Base-by-base conservation (phyloP, 2,329 filamentous ascomycete species). In the Aspergillus uvarum region DNA sequence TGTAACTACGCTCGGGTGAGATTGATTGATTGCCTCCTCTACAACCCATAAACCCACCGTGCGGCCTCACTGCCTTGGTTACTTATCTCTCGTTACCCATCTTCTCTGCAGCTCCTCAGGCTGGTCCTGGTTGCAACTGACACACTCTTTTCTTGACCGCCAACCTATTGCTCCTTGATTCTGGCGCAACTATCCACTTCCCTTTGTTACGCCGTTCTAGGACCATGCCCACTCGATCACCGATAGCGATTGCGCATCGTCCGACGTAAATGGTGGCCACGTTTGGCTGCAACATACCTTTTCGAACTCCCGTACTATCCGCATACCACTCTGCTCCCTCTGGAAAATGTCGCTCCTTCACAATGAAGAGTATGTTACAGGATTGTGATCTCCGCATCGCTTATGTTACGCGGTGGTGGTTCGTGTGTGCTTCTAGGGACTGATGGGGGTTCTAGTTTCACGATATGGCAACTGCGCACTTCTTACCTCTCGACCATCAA, bases 391-490 rank as follows among this genome's bases (percentile, higher is more conserved):
- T 21, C 42, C 47, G 26, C 53, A 47, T 48, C 52, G 51, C 54
- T 51, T 47, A 24, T 42, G 53, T 14, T 35, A 31, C 26, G 47
- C 26, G 50, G 54, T 51, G 22, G 50, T n/a, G 56, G 47, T 35
- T 29, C 11, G 32, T n/a, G 22, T 31, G n/a, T 47, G 32, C n/a
- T 4, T 12, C 5, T 31, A 48, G 51, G 47, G 21, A 64, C 60
- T 68, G 60, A 70, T 50, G 26, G 3, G 10, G 38, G 19, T 32
- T 58, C 70, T 29, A 86, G 84, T 70, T 89, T 89, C 71, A 84
- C 86, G 32, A 82, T 87, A 60, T 89, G 87, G 80, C 85, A 87
- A 69, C 78, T 89, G 47, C 85, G 86, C 59, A 86, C 85, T 19
- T 85, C 85, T 42, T 89, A 88, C 69, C 81, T 89, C 21, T 82